Conservation (phyloP, 257 asterid genomes). For the Solanum chiquidenum region DNA sequence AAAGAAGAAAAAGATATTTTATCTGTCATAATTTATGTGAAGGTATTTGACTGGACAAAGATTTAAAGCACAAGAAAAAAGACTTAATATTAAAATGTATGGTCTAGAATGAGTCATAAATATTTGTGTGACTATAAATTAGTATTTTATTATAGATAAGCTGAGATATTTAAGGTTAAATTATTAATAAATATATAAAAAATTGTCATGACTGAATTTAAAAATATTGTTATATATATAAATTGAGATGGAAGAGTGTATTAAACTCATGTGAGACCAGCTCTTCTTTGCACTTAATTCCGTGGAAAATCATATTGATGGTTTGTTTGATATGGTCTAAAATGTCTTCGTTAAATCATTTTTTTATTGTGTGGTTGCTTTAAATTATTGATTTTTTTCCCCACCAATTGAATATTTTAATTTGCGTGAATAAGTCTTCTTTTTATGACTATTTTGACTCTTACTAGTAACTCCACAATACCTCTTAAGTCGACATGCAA, state of each 20-base stretch:
- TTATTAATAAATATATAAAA: neutral
- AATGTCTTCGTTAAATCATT: neutral
- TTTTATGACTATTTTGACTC: neutral
- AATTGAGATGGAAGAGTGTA: neutral
- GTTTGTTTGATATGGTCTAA: neutral
- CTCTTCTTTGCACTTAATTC: neutral
- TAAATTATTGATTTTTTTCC: neutral
- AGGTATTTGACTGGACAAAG: neutral
- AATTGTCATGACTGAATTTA: neutral
- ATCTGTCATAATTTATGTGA: neutral
- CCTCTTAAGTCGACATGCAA: neutral
- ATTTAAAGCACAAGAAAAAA: neutral
- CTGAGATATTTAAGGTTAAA: neutral
- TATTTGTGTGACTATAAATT: neutral
- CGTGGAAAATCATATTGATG: neutral
- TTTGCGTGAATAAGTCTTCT: neutral
- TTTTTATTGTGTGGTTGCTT: neutral
- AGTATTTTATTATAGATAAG: neutral
- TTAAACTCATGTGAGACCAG: neutral
- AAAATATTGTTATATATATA: neutral
- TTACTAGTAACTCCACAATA: neutral
- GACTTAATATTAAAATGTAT: neutral
- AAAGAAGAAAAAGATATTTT: neutral
- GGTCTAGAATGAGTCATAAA: neutral
- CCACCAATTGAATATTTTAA: neutral